A percentile compares a stretch with the other conserved stretches of the same genome.
Conservation (phyloP, 129 eudicot genomes). For the Cynara cardunculus region DNA sequence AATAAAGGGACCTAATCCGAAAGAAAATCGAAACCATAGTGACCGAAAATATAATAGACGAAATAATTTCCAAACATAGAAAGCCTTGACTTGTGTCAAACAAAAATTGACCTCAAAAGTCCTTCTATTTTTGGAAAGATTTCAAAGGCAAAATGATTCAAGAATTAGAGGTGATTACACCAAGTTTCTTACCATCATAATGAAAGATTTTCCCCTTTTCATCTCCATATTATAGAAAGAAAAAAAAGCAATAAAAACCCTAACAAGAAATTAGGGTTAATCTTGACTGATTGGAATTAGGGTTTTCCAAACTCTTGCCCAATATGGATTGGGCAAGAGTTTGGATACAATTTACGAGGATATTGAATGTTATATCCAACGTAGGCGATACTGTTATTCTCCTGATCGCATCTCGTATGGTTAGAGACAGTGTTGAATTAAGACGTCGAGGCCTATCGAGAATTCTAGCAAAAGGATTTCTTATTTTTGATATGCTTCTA, state of each 20-base stretch:
- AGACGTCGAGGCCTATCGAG: constrained; percentile 9
- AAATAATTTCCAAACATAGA: neutral
- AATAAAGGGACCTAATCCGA: neutral
- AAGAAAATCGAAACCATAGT: neutral
- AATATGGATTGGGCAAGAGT: constrained; percentile 22
- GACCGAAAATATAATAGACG: neutral
- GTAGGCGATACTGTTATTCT: constrained; percentile 20
- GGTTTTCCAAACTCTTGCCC: constrained; percentile 19
- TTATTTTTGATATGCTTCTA: constrained; percentile 10
- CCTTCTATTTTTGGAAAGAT: neutral
- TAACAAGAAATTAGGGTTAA: neutral
- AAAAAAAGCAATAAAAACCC: neutral
- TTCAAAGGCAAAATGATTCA: constrained; percentile 1
- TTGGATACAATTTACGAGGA: constrained; percentile 14
- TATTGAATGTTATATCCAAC: constrained; percentile 10
- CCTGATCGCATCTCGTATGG: constrained; percentile 20
- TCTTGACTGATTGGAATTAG: neutral
- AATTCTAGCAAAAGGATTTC: constrained; percentile 7
- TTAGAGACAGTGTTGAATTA: constrained; percentile 19
- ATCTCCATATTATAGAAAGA: neutral
- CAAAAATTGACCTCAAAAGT: constrained; percentile 20
- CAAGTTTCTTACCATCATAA: constrained; percentile 2
- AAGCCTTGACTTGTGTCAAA: neutral
- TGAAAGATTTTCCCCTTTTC: constrained; percentile 11
- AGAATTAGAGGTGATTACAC: neutral